phyloP scores from a whole-genome alignment of 805 yeast genomes.

The Candida dajiaensis region DNA sequence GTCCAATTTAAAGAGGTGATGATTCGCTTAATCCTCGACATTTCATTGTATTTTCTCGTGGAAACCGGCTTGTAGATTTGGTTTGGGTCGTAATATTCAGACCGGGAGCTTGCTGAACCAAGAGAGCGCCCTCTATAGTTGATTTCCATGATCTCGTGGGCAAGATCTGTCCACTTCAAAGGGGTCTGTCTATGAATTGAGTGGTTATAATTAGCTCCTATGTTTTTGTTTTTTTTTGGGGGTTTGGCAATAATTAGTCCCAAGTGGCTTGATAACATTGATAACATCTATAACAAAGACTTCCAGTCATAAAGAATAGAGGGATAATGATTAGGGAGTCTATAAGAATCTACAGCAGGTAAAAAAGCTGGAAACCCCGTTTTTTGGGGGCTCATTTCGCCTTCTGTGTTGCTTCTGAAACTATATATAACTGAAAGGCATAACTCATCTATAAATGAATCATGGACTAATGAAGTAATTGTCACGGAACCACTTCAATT shows the following conservation, averaged over 20 bases:
- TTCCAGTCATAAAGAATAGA: too few species aligned
- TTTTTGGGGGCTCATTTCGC: too few species aligned
- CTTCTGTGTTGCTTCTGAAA: too few species aligned
- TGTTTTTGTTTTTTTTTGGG: neutral
- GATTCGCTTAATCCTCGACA: neutral
- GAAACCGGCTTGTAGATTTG: conserved; percentile 11
- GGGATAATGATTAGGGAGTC: too few species aligned
- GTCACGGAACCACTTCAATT: conserved; percentile 70
- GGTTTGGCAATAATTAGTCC: too few species aligned
- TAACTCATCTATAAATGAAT: neutral
- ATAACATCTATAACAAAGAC: too few species aligned
- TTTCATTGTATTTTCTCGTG: conserved; percentile 1
- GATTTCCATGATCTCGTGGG: conserved; percentile 2
- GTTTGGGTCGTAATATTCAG: neutral
- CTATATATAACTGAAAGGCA: neutral
- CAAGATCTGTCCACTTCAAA: neutral
- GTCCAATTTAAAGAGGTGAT: conserved; percentile 8
- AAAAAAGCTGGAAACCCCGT: too few species aligned
- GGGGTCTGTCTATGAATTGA: too few species aligned
- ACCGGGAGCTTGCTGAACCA: neutral
- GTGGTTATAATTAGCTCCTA: neutral
- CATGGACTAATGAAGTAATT: conserved; percentile 44
- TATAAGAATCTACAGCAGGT: too few species aligned
- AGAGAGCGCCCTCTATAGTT: conserved; percentile 14
- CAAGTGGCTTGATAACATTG: too few species aligned